Conservation (phyloP, 371 early-diverging fungal species). For the Apophysomyces sp. region DNA sequence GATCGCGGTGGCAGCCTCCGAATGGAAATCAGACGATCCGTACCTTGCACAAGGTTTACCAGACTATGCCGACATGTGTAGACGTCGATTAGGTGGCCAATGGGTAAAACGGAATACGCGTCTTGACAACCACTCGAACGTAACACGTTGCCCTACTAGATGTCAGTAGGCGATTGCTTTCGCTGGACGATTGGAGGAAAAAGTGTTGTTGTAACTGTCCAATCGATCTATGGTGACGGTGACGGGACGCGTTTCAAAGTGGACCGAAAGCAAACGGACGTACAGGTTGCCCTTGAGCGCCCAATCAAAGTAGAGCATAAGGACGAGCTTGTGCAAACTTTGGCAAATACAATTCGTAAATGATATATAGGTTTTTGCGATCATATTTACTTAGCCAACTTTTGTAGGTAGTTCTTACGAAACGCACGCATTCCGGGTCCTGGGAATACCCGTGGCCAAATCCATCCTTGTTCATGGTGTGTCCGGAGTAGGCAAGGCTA, state of each 20-base stretch:
- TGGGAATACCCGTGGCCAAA: slow-evolving; percentile 38
- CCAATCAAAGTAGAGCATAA: slow-evolving; percentile 1
- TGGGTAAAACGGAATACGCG: not conserved
- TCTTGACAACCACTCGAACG: not conserved
- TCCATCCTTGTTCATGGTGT: slow-evolving; percentile 46
- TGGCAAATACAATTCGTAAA: slow-evolving; percentile 24
- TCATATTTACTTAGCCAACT: not conserved
- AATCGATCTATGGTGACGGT: not conserved
- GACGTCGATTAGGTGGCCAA: slow-evolving; percentile 7
- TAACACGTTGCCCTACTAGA: not conserved
- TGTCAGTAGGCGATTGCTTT: slow-evolving; percentile 4
- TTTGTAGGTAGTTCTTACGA: slow-evolving; percentile 19
- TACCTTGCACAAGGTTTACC: not conserved
- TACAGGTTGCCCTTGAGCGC: not conserved
- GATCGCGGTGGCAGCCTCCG: not conserved
- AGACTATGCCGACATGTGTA: slow-evolving; percentile 2
- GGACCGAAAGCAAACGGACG: not conserved
- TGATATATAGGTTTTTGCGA: not conserved
- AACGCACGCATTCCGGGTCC: slow-evolving; percentile 17
- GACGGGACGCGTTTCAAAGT: slow-evolving; percentile 2
- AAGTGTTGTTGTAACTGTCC: not conserved
- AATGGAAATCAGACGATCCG: not conserved
- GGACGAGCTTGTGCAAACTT: slow-evolving; percentile 13
- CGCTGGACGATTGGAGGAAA: slow-evolving; percentile 4
- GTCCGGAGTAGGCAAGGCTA: slow-evolving; percentile 39